Base-by-base conservation (phyloP, 1,284 basidiomycete species). In the Pisolithus thermaeus region DNA sequence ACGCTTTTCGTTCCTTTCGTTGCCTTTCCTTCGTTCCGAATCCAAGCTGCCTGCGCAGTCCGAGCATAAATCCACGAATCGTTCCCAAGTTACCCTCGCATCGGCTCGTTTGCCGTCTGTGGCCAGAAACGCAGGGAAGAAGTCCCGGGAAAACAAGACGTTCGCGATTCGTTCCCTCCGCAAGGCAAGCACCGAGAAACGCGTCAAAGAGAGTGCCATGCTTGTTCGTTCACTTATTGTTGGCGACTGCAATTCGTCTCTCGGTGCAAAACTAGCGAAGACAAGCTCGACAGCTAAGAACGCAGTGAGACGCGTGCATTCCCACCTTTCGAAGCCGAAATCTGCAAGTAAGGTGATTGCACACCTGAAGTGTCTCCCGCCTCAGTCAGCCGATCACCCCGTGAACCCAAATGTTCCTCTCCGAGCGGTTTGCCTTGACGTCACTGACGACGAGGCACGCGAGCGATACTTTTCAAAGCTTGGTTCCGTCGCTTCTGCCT, bases 361-460 rank as follows among this genome's bases (percentile, higher is more conserved):
- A 14, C 80, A 88, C 50, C 73, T 90, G 11, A 80, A 79, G 42
- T 60, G 70, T 66, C 89, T 50, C 75, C 81, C 51, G 58, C 52
- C 69, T 16, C 67, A 62, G 28, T 36, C 50, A 44, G 14, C 25
- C 12, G 61, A 60, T 28, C 12, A 43, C 3, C 7, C 51, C 6
- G n/a, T 57, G 55, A 61, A 55, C 59, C 50, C 37, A 57, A 58
- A 52, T 56, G 57, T 53, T 42, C 84, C 84, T n/a, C 86, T 90
- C 25, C 87, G 83, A 58, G 87, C 86, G 2, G 86, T 90, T 25
- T 89, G 84, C 59, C 74, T 90, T 40, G 74, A 73, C 27, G 71
- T 74, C 57, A 65, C 79, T 4, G 87, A 91, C 51, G 72, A 63
- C 12, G 83, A 88, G 59, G 77, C 76, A 23, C 71, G 85, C 9